These are phyloP conservation scores for Kwoniella mangroviensis DNA, from an alignment of 768 basidiomycete species.

Conservation along the genomic window DNA sequence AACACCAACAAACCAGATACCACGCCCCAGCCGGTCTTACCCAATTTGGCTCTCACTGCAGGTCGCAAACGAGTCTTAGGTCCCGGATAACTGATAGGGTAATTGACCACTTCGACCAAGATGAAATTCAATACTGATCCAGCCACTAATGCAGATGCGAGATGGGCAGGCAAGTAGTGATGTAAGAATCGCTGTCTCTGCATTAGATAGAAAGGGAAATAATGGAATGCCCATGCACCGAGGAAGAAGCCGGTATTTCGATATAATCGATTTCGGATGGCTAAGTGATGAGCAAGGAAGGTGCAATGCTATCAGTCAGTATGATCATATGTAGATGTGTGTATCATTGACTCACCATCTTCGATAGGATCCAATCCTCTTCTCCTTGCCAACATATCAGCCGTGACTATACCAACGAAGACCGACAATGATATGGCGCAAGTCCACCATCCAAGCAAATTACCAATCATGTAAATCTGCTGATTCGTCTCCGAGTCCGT, in stretches of 20 bases:
- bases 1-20: constrained; percentile 67
- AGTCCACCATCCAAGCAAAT: constrained; percentile 92
- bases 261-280: constrained; percentile 89
- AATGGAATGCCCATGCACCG: constrained; percentile 92
- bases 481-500: constrained; percentile 76
- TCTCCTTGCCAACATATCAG: constrained; percentile 85
- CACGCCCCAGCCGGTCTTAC: constrained; percentile 65
- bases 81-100: constrained; percentile 79
- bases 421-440: constrained; percentile 84
- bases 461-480: constrained; percentile 97
- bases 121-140: constrained; percentile 90
- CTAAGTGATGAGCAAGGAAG: constrained; percentile 59
- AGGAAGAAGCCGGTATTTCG: constrained; percentile 96
- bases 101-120: constrained; percentile 87
- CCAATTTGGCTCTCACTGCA: constrained; percentile 67
- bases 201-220: constrained; percentile 97
- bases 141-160: constrained; percentile 87
- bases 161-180: constrained; percentile 95
- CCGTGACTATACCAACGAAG: constrained; percentile 85
- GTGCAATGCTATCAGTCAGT: not conserved
- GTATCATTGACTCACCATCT: constrained; percentile 67
- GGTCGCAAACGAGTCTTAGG: constrained; percentile 67
- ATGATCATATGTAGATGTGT: not conserved
- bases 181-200: constrained; percentile 95
- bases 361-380: constrained; percentile 83